Conservation (phyloP, 2,329 filamentous ascomycete species). For the Trichophyton benhamiae region DNA sequence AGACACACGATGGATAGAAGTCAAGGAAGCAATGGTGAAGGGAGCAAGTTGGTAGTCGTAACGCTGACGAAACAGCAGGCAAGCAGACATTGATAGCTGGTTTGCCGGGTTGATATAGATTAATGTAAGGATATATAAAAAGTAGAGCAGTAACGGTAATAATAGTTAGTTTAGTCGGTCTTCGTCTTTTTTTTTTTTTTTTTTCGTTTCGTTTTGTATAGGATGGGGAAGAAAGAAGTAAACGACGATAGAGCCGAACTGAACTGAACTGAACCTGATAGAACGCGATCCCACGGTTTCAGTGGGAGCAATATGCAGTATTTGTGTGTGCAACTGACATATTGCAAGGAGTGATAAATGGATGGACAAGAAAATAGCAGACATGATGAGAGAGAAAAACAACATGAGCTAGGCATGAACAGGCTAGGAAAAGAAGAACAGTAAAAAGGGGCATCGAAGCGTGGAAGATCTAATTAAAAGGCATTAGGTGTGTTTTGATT, state of each 20-base stretch:
- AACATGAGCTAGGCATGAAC: background rate
- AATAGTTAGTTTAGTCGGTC: background rate
- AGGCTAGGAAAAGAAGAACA: background rate
- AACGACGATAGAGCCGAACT: background rate
- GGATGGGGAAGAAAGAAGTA: too few species aligned
- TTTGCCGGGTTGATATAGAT: background rate
- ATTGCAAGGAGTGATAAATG: background rate
- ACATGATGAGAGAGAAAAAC: background rate
- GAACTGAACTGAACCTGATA: background rate
- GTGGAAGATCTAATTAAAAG: constrained; percentile 5
- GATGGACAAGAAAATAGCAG: background rate
- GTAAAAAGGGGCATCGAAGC: constrained; percentile 4
- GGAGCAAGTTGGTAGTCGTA: background rate
- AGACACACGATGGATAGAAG: background rate
- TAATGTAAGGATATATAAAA: background rate
- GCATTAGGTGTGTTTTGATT: background rate
- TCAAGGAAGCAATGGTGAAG: background rate
- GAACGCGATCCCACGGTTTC: constrained; percentile 1
- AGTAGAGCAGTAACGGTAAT: background rate
- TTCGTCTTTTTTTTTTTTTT: background rate
- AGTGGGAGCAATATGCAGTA: background rate
- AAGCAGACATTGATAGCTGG: background rate
- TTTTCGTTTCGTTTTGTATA: too few species aligned
- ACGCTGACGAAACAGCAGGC: background rate
- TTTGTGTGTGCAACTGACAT: background rate